Evolutionary conservation across 768 basidiomycete species (phyloP).

Genomic region (Omphalotus guepiniiformis): DNA sequence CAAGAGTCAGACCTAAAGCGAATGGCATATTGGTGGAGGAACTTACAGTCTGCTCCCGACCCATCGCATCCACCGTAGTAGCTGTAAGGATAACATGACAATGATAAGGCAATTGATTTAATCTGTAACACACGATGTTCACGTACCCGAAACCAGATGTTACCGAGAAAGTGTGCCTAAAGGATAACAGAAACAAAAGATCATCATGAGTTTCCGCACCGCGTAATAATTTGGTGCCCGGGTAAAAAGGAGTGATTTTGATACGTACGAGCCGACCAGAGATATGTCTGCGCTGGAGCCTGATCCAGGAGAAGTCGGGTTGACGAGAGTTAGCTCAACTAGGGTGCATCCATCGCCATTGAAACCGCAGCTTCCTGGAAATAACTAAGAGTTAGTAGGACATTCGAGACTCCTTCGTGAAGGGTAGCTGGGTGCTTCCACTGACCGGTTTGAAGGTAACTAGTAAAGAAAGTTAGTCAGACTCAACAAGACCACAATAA

Average conservation of each 20-base stretch:
- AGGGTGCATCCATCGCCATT: slow-evolving; percentile 33
- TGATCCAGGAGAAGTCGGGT: slow-evolving; percentile 27
- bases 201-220: background rate
- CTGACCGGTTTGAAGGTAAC: slow-evolving; percentile 12
- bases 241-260: background rate
- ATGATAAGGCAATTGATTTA: background rate
- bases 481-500: background rate
- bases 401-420: background rate
- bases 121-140: background rate
- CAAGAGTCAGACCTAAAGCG: background rate
- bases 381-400: background rate
- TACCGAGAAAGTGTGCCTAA: slow-evolving; percentile 32
- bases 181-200: background rate
- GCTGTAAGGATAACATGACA: slow-evolving; percentile 3
- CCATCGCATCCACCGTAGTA: slow-evolving; percentile 26
- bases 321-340: slow-evolving; percentile 29
- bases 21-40: background rate
- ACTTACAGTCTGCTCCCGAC: slow-evolving; percentile 23
- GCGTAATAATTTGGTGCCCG: background rate
- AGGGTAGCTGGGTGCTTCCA: too few species aligned
- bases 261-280: slow-evolving; percentile 28
- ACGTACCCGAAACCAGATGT: slow-evolving; percentile 28
- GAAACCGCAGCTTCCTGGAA: slow-evolving; percentile 26
- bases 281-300: slow-evolving; percentile 33
- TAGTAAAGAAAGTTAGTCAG: background rate